Percentiles rank a stretch among this genome's conserved stretches.
Evolutionary conservation across 2,329 filamentous ascomycete genomes (phyloP).

Genomic region (Sporothrix humicola): DNA sequence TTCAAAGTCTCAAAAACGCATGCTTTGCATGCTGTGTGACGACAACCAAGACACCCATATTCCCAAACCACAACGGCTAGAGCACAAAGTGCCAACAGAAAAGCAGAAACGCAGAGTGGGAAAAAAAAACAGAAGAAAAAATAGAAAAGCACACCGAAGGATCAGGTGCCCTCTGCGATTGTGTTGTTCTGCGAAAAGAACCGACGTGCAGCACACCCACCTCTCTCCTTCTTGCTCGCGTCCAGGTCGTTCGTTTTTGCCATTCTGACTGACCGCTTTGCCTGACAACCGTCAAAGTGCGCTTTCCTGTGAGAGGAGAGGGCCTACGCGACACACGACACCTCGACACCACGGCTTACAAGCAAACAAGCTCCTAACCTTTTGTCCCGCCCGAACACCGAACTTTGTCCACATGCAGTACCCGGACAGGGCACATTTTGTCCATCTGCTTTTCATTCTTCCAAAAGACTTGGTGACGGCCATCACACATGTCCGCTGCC

Average conservation of each 20-base stretch:
- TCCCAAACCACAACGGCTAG: background rate
- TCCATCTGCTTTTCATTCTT: background rate
- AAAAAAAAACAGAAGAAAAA: no score
- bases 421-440: background rate
- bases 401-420: background rate
- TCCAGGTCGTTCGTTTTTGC: background rate
- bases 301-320: no score
- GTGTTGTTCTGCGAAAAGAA: background rate
- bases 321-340: background rate
- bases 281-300: background rate
- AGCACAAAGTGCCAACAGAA: background rate
- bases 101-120: no score
- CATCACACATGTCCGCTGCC: background rate
- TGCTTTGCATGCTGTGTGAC: conserved; percentile 12
- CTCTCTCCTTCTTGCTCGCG: background rate
- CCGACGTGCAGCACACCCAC: background rate
- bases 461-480: background rate
- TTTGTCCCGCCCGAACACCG: background rate
- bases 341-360: background rate
- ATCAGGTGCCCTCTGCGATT: conserved; percentile 1
- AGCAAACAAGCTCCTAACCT: background rate
- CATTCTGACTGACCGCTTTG: background rate
- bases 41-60: background rate
- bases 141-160: background rate
- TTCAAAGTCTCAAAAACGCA: background rate